Base-by-base conservation (phyloP, 2,329 filamentous ascomycete species). In the Chaetomium sp. region DNA sequence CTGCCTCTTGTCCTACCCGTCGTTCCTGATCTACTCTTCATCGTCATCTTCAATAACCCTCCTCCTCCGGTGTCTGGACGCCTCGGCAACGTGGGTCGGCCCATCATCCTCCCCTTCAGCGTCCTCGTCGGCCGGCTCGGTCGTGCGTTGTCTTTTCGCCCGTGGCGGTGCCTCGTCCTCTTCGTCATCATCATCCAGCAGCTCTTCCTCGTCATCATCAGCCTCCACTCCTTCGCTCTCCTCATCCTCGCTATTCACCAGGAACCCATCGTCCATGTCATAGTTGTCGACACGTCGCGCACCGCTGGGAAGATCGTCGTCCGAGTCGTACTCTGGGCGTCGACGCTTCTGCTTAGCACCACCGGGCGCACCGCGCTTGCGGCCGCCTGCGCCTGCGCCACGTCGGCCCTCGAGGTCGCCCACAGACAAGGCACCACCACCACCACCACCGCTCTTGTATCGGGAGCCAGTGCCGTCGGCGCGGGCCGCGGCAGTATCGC, bases 231-330 rank as follows among this genome's bases (percentile, higher is more conserved):
- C 79, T 51, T 78, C 80, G 5, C 83, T 82, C 37, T 70, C 70
- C 43, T 91, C 88, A 56, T 89, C 87, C 61, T 90, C 88, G 64
- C 86, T 90, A 3, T 77, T 78, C 3, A 86, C 88, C 54, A 92
- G 80, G 67, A 92, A 92, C 55, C 86, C 88, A 65, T 92, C 88
- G 37, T 87, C 87, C 67, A 86, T 79, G 59, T 91, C 88, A 67
- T 92, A 92, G 63, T 89, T 86, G 61, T 91, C 86, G 57, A 86
- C 79, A 52, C 81, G 80, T 36, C 79, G 78, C 46, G 75, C 75
- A 36, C 82, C 81, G 40, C 80, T 78, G 12, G 82, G 81, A 38
- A 85, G 76, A 57, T 88, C 87, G 62, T 89, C 87, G 64, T 91
- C 88, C 7, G 89, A 89, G 64, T 91, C 87, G 58, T 89, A 88